phyloP scores from a whole-genome alignment of 257 asterid species.

The Solanum ossicruentum region DNA sequence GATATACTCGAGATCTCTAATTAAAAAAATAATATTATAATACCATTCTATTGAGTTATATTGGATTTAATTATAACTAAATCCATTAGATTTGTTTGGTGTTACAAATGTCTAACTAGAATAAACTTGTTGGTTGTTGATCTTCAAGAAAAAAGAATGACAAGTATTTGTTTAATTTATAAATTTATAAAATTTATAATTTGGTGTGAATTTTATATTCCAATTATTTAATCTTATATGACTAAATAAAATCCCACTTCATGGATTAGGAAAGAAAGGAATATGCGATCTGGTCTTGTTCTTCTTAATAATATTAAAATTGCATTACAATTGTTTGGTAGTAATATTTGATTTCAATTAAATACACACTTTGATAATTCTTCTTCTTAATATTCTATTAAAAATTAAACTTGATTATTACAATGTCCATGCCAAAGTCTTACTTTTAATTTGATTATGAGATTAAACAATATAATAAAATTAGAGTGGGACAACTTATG shows the following conservation, averaged over 20 bases:
- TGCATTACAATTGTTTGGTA: not conserved
- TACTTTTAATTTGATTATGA: not conserved
- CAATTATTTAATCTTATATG: not conserved
- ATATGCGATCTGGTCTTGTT: not conserved
- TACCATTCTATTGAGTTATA: not conserved
- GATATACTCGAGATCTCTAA: not conserved
- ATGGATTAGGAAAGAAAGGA: not conserved
- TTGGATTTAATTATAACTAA: not conserved
- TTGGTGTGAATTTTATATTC: not conserved
- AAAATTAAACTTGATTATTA: not conserved
- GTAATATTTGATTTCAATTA: not conserved
- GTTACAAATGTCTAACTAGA: not conserved
- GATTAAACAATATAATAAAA: not conserved
- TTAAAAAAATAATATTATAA: not conserved
- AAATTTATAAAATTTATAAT: not conserved
- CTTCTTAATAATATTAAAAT: not conserved
- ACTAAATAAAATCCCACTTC: not conserved
- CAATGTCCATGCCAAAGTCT: not conserved
- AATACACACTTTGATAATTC: not conserved
- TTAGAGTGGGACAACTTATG: not conserved
- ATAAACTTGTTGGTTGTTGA: not conserved
- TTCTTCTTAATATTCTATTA: not conserved
- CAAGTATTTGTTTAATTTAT: not conserved
- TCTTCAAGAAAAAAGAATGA: not conserved
- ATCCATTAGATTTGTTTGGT: not conserved